Conservation (phyloP, 768 basidiomycete species). For the Lactifluus hygrophoroides region DNA sequence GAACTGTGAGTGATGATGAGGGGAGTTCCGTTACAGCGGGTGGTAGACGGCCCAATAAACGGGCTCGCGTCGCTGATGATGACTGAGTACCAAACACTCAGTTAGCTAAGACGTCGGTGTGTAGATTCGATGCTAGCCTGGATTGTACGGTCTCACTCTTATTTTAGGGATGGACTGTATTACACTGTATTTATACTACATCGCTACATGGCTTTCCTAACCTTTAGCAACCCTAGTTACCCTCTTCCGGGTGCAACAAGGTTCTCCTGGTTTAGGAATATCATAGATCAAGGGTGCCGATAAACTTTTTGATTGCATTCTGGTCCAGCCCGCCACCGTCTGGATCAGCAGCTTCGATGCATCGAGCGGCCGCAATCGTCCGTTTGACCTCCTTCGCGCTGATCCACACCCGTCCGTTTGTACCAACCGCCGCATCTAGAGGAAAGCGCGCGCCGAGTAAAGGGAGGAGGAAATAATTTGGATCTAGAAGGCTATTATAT, state of each 20-base stretch:
- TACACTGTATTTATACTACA: slow-evolving; percentile 12
- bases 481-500: slow-evolving; percentile 58
- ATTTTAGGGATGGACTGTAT: not conserved
- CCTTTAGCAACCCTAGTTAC: not conserved
- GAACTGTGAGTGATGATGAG: slow-evolving; percentile 69
- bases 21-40: slow-evolving; percentile 33
- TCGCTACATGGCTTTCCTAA: slow-evolving; percentile 1
- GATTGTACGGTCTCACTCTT: not conserved
- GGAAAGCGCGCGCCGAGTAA: slow-evolving; percentile 75
- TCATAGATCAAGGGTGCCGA: slow-evolving; percentile 39
- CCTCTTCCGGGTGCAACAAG: not conserved
- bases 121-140: not conserved
- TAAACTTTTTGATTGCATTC: slow-evolving; percentile 41
- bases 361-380: slow-evolving; percentile 66
- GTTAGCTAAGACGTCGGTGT: not conserved
- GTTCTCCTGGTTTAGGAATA: not conserved
- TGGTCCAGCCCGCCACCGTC: slow-evolving; percentile 60
- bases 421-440: slow-evolving; percentile 79
- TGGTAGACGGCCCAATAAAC: slow-evolving; percentile 55
- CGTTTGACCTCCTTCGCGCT: slow-evolving; percentile 63
- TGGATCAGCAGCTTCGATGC: slow-evolving; percentile 76
- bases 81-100: slow-evolving; percentile 13
- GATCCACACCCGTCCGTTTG: slow-evolving; percentile 92
- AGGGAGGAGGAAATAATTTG: slow-evolving; percentile 75
- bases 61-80: slow-evolving; percentile 57